Evolutionary conservation across 495 filamentous ascomycete genomes (phyloP).

Genomic region (Penicillium chermesinum): DNA sequence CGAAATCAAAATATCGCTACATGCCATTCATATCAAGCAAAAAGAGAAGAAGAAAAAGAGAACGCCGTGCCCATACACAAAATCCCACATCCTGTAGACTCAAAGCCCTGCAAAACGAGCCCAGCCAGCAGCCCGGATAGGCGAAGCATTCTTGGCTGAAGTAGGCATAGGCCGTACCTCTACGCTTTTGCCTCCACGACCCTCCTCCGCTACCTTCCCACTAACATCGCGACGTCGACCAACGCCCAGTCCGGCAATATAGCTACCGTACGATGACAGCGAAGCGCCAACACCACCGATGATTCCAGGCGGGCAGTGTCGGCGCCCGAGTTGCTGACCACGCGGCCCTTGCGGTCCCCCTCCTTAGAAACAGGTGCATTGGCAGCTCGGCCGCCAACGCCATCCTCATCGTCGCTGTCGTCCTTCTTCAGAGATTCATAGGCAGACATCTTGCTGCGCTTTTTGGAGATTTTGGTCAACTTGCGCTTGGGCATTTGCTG

Average conservation of each 20-base stretch:
- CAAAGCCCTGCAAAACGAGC: constrained; percentile 44
- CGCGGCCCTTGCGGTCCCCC: constrained; percentile 42
- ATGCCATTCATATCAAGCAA: constrained; percentile 17
- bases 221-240: constrained; percentile 64
- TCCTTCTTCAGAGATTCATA: constrained; percentile 38
- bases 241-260: constrained; percentile 47
- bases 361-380: constrained; percentile 28
- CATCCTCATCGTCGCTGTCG: constrained; percentile 21
- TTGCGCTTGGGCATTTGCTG: constrained; percentile 17
- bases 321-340: constrained; percentile 50
- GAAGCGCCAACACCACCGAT: constrained; percentile 21
- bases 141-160: constrained; percentile 7
- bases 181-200: constrained; percentile 45
- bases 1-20: constrained; percentile 15
- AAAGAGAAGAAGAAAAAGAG: constrained; percentile 3
- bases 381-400: constrained; percentile 5
- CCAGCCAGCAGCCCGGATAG: constrained; percentile 41
- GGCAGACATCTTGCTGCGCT: constrained; percentile 28
- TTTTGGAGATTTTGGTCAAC: constrained; percentile 31
- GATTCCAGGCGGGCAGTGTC: constrained; percentile 21
- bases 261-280: constrained; percentile 52
- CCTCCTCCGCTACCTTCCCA: constrained; percentile 83
- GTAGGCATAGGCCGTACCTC: constrained; percentile 10
- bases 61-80: constrained; percentile 15
- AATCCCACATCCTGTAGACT: constrained; percentile 6